Evolutionary conservation across 352 stramenopile genomes (phyloP), one percentile per base, ranked within the genome.

Genomic region (Blastocystis sp.): DNA sequence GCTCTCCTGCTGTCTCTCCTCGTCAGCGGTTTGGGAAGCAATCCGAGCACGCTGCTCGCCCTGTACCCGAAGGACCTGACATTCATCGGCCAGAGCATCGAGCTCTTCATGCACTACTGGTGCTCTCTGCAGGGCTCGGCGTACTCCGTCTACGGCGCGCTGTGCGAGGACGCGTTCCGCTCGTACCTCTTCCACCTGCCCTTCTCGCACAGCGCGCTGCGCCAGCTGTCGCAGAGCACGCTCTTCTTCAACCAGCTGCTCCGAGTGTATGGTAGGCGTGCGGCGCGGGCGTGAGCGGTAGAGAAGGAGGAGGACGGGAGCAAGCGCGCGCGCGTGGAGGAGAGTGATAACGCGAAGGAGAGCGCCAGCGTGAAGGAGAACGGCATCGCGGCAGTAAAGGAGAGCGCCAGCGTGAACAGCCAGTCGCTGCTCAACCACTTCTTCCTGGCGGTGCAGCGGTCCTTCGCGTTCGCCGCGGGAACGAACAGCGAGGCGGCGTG

Each of bases 201-300:
- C 21, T 59, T 85, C 45, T 69, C n/a, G 65, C 74, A 62, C 21
- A 51, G 4, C 2, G n/a, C 31, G 16, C 74, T 85, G 16, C 55
- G 60, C 19, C 50, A 85, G n/a, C 26, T 85, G 13, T 39, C 74
- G n/a, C 74, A 85, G 50, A 55, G 37, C 51, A 67, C 74, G n/a
- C 16, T 85, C 21, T 85, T 85, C 55, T 85, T 85, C 50, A 26
- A 55, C 35, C 16, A 24, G 9, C 35, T 85, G 31, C 45, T 69
- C 55, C n/a, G 24, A 26, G 65, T 69, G 29, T 85, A 67, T n/a
- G 35, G 71, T 81, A 65, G 10, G 24, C 10, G 12, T 55, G 9
- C 61, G 1, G 16, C 16, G 0, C 4, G 31, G 3, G 51, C 39
- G 19, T 65, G 10, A 66, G 26, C 4, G 0, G 12, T 66, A 41